Evolutionary conservation across 2,329 filamentous ascomycete species (phyloP).

Genomic region (Incumbomyces lentus): DNA sequence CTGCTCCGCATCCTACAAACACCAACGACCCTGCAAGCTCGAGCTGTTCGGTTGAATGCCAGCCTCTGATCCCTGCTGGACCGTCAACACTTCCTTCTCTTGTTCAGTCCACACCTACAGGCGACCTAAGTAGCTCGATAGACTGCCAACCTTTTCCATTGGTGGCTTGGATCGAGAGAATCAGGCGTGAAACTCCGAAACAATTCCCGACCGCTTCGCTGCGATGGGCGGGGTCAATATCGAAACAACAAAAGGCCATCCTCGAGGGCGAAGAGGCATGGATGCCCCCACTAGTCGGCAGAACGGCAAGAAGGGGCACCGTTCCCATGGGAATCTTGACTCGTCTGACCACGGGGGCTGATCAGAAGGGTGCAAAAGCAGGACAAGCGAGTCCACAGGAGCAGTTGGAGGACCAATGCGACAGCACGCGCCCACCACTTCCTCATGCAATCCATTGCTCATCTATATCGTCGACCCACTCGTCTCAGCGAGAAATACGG

Average conservation of each 20-base stretch:
- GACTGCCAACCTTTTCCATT: neutral
- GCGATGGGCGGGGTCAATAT: conserved; percentile 1
- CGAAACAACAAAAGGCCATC: conserved; percentile 12
- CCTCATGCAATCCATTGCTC: too few species aligned
- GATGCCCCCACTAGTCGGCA: conserved; percentile 19
- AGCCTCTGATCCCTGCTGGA: neutral
- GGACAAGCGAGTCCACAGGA: too few species aligned
- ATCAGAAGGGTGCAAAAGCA: neutral
- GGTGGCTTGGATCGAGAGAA: conserved; percentile 3
- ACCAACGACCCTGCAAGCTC: neutral
- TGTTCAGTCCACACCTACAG: neutral
- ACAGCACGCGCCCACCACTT: too few species aligned
- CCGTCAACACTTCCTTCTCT: neutral
- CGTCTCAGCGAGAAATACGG: too few species aligned
- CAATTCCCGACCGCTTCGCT: neutral
- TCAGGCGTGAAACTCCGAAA: neutral
- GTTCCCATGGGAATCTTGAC: conserved; percentile 11
- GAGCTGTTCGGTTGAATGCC: neutral
- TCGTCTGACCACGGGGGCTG: conserved; percentile 6
- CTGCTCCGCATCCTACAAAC: neutral
- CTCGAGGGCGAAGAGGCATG: conserved; percentile 18
- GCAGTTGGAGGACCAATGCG: too few species aligned
- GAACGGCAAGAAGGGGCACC: conserved; percentile 9
- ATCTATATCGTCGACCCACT: too few species aligned
- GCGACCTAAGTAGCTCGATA: neutral